phyloP scores from a whole-genome alignment of 2,329 filamentous ascomycete genomes.

The Zymoseptoria pseudotritici region DNA sequence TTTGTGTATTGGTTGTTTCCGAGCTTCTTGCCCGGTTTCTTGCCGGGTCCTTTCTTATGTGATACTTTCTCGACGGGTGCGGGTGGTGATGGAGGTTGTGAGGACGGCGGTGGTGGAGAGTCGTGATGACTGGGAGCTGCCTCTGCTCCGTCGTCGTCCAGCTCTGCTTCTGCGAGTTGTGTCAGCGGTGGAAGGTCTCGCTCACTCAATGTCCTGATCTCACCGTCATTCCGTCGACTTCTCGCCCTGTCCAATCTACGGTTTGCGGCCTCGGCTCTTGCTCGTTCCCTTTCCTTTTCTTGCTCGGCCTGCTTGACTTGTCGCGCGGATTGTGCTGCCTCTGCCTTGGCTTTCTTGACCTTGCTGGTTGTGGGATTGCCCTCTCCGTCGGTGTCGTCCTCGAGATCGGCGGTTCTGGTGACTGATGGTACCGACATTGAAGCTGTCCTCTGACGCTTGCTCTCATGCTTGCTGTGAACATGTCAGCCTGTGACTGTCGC shows the following conservation, averaged over 20 bases:
- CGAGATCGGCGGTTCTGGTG: slow-evolving; percentile 40
- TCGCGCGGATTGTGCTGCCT: slow-evolving; percentile 44
- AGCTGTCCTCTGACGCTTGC: slow-evolving; percentile 76
- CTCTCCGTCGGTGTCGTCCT: slow-evolving; percentile 68
- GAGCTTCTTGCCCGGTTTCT: slow-evolving; percentile 46
- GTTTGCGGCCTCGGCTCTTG: slow-evolving; percentile 65
- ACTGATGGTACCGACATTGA: slow-evolving; percentile 58
- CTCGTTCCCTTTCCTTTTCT: slow-evolving; percentile 61
- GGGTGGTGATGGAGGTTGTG: slow-evolving; percentile 34
- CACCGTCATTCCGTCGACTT: slow-evolving; percentile 73
- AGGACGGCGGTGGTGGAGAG: slow-evolving; percentile 34
- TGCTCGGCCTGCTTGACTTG: slow-evolving; percentile 59
- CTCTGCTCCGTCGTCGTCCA: slow-evolving; percentile 60
- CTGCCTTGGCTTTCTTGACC: slow-evolving; percentile 38
- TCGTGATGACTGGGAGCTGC: slow-evolving; percentile 35
- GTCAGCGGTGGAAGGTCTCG: neutral
- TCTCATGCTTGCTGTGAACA: slow-evolving; percentile 49
- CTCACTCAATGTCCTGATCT: slow-evolving; percentile 12
- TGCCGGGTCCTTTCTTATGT: slow-evolving; percentile 58
- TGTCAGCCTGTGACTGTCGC: slow-evolving; percentile 9
- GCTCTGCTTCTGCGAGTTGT: slow-evolving; percentile 33
- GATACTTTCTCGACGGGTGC: slow-evolving; percentile 38
- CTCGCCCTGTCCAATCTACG: slow-evolving; percentile 78
- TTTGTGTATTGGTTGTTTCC: slow-evolving; percentile 79
- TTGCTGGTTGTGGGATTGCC: slow-evolving; percentile 17